Conservation (phyloP, 2,329 filamentous ascomycete species). For the Coniochaeta hoffmannii region DNA sequence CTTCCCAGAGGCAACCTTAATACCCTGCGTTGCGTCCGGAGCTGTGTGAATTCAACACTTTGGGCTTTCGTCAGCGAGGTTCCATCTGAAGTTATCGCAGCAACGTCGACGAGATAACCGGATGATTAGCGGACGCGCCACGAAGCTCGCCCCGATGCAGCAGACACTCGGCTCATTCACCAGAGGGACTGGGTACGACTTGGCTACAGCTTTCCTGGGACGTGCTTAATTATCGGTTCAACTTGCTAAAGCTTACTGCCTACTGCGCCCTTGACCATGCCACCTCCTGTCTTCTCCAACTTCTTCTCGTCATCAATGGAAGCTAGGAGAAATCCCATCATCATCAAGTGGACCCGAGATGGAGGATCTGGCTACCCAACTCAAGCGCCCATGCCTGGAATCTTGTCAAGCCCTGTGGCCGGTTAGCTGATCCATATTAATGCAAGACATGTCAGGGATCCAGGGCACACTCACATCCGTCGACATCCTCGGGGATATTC, state of each 20-base stretch:
- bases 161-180: no score
- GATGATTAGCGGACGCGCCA: not conserved
- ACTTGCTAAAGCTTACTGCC: no score
- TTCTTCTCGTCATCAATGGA: no score
- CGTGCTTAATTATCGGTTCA: no score
- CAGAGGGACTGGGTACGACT: no score
- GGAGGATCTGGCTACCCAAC: not conserved
- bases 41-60: not conserved
- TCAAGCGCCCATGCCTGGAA: not conserved
- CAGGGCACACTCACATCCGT: slow-evolving; percentile 5
- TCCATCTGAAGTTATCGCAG: not conserved
- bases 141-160: not conserved
- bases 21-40: not conserved
- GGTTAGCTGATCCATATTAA: not conserved
- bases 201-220: no score
- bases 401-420: not conserved
- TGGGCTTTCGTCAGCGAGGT: not conserved
- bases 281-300: no score
- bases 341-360: not conserved
- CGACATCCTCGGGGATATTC: slow-evolving; percentile 3
- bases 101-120: not conserved
- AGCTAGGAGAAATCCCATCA: no score
- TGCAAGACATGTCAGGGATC: not conserved
- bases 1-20: no score
- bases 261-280: no score